Base-by-base conservation (phyloP, 441 rosid species). In the Capsella rubella region DNA sequence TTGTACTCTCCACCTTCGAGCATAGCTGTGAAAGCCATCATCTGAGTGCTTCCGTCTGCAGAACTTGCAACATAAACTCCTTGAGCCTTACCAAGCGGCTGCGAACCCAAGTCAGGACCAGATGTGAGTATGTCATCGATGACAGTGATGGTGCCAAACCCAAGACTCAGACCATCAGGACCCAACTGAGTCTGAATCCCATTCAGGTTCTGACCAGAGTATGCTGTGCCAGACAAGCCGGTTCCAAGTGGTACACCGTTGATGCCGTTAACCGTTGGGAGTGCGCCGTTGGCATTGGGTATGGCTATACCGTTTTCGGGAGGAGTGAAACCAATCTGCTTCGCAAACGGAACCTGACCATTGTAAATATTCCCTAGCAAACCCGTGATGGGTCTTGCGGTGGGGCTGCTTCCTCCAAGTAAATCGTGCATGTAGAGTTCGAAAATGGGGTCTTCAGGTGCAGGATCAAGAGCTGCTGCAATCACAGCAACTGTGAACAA, bases 1-100 rank as follows among this genome's bases (percentile, higher is more conserved):
- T 90, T 90, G 6, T 87, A 93, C 54, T 93, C 98, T 8, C 93
- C 97, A 15, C 88, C 98, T 82, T 93, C 98, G 18, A 93, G 74
- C 87, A 84, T 78, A 32, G 96, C 95, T 10, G 97, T 88, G 79
- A 93, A 95, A 46, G 99, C 88, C 97, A 94, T 89, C 97, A 92
- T 89, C 84, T 94, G 99, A 28, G 92, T 87, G 62, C 85, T 79
- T 52, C 95, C 97, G 54, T 89, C 90, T 15, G 86, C 89, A 8
- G 99, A 89, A 47, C 97, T 92, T 0, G 97, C 97, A 69, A 92
- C 85, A 35, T 92, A 90, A 52, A 92, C 90, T 16, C 97, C 97
- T 69, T 92, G 99, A 64, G 97, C 99, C 68, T 85, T 92, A 52
- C 99, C 99, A 15, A 94, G 79, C 4, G 75, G 70, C 78, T 94